A percentile compares a stretch with the other conserved stretches of the same genome.
phyloP scores from a whole-genome alignment of 768 basidiomycete species.

The Phanerochaete sordida region DNA sequence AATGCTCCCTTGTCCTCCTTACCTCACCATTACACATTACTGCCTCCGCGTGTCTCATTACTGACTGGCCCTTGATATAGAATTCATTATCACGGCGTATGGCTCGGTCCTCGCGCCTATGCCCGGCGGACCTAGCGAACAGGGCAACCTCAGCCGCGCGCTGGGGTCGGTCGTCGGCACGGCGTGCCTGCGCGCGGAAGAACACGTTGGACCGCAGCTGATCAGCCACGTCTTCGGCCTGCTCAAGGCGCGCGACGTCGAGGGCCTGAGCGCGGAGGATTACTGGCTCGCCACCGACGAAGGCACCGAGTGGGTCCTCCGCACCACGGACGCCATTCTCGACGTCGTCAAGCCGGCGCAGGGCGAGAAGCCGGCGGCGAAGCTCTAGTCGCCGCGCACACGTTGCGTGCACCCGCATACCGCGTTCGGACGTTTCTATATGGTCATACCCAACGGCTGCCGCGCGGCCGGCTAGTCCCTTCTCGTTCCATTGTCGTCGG shows the following conservation, averaged over 20 bases:
- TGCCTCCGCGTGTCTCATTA: neutral
- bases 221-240: constrained; percentile 88
- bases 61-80: constrained; percentile 33
- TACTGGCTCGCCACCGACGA: constrained; percentile 81
- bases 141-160: constrained; percentile 83
- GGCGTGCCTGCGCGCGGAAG: constrained; percentile 82
- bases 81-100: constrained; percentile 85
- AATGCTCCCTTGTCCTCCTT: neutral
- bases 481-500: constrained; percentile 3
- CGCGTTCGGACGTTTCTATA: neutral
- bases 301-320: constrained; percentile 86
- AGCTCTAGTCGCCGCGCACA: constrained; percentile 42
- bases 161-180: constrained; percentile 83
- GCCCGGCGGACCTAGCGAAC: constrained; percentile 54
- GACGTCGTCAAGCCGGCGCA: constrained; percentile 57
- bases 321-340: constrained; percentile 76
- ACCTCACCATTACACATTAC: constrained; percentile 4
- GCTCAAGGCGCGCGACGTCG: constrained; percentile 71
- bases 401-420: neutral
- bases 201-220: constrained; percentile 81
- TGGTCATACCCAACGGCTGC: neutral
- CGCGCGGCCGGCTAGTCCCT: neutral
- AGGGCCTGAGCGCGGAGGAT: constrained; percentile 64
- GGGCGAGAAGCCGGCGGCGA: constrained; percentile 42
- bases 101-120: constrained; percentile 75